Evolutionary conservation across 2,329 filamentous ascomycete species (phyloP), one percentile per base, ranked within the genome.

Genomic region (Microsporum canis): DNA sequence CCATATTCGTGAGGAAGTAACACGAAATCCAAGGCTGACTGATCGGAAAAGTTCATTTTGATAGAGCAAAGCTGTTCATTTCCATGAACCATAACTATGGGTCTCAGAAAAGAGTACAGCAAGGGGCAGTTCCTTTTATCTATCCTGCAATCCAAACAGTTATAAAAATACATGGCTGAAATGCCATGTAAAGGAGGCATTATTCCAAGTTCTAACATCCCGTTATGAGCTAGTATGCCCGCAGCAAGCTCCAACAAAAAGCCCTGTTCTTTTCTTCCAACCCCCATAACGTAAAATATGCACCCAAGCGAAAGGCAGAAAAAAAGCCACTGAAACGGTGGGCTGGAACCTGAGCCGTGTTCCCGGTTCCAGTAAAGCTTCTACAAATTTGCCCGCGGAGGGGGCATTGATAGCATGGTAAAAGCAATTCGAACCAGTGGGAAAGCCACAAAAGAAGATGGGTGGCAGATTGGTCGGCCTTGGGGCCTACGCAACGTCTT

Each of bases 381-480:
- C 49, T 31, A 55, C 31, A 36, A 55, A 36, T 36, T 49, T 14
- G 45, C 10, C 45, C 14, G 8, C 45, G 23, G 45, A 27, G 45
- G 45, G 45, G 45, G 27, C 23, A 49, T 49, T 49, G 5, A 27
- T 31, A 27, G 7, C 45, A 49, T 49, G 23, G 31, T 23, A 36
- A 55, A 55, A 36, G 49, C 29, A 34, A 55, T 29, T 17, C 49
- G 49, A 55, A 55, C 49, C 49, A 55, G 49, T 55, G 49, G 33
- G 33, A 34, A 55, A 27, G 31, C 33, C 49, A 36, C 29, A 55
- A 7, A 29, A 36, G 31, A 17, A 55, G 31, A 55, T 23, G 33
- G 49, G 36, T 55, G 49, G 29, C 7, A 55, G 31, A 55, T 55
- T 55, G 49, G 49, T 55, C 49, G 29, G 12, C 49, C 31, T 36